Evolutionary conservation across 192 early-diverging fungal species (phyloP).

Genomic region (Coemansia sp.): DNA sequence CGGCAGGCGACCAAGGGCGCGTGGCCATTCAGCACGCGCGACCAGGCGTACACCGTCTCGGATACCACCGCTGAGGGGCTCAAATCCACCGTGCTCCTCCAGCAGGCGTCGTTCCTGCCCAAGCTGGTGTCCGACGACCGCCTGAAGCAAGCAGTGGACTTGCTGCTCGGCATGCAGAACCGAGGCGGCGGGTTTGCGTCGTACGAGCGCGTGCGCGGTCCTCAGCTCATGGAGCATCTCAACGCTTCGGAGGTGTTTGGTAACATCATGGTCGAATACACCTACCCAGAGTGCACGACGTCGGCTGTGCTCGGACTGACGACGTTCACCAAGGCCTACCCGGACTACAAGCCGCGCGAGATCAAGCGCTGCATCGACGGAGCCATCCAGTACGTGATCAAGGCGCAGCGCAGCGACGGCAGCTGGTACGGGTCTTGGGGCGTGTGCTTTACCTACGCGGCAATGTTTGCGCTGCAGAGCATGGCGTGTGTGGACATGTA

Average conservation of each 20-base stretch:
- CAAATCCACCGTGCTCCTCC: constrained; percentile 77
- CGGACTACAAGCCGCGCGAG: constrained; percentile 79
- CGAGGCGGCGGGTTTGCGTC: constrained; percentile 88
- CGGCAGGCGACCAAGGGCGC: constrained; percentile 86
- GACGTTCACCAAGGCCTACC: constrained; percentile 73
- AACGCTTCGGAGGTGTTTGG: constrained; percentile 99
- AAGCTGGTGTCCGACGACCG: constrained; percentile 70
- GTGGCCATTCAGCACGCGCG: constrained; percentile 95
- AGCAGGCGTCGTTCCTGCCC: constrained; percentile 63
- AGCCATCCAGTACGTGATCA: constrained; percentile 79
- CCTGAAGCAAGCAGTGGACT: constrained; percentile 85
- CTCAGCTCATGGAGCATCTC: constrained; percentile 78
- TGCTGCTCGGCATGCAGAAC: constrained; percentile 94
- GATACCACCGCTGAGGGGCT: constrained; percentile 96
- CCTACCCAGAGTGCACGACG: constrained; percentile 97
- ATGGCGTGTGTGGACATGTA: constrained; percentile 80
- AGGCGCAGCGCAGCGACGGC: constrained; percentile 78
- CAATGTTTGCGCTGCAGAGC: constrained; percentile 89
- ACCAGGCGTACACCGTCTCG: constrained; percentile 94
- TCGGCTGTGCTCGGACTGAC: constrained; percentile 86
- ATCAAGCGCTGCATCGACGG: constrained; percentile 68
- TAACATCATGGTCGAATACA: constrained; percentile 97
- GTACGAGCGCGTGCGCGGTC: constrained; percentile 87
- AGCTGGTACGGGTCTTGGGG: constrained; percentile 97
- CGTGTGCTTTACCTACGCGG: constrained; percentile 97